Evolutionary conservation across 2,329 filamentous ascomycete species (phyloP).

Genomic region (Juglanconis juglandina): DNA sequence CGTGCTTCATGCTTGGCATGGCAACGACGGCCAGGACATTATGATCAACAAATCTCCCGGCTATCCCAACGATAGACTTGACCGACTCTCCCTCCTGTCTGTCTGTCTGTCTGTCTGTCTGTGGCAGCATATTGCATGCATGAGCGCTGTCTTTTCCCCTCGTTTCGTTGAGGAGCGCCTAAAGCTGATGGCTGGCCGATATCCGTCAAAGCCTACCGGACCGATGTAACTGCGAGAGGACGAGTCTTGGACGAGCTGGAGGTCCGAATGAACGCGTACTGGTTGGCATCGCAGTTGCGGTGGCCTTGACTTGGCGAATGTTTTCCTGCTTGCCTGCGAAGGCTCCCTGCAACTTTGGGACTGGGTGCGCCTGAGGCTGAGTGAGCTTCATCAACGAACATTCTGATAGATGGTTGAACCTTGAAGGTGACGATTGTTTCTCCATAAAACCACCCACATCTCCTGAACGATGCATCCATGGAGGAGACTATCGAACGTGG

Average conservation of each 20-base stretch:
- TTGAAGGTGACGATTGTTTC: background rate
- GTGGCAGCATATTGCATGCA: background rate
- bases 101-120: background rate
- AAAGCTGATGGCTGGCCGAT: background rate
- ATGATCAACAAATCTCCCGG: background rate
- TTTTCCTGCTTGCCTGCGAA: too few relatives aligned
- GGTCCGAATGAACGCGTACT: too few relatives aligned
- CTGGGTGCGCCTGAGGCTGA: background rate
- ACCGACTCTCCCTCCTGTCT: background rate
- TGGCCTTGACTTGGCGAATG: too few relatives aligned
- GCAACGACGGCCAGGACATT: background rate
- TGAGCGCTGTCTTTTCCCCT: background rate
- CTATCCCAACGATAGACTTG: background rate
- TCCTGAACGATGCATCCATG: background rate
- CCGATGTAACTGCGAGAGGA: too few relatives aligned
- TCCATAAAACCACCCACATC: slow-evolving; percentile 2
- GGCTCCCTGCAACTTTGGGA: too few relatives aligned
- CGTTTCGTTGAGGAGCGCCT: background rate
- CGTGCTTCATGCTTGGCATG: slow-evolving; percentile 2
- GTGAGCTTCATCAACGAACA: background rate
- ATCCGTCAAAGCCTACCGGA: background rate
- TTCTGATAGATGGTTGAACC: background rate
- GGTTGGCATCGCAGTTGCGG: too few relatives aligned
- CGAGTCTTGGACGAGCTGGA: too few relatives aligned
- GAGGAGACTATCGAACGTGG: background rate